These are phyloP conservation scores for Oryza nivara DNA, from an alignment of 176 grass and related monocot species.

Conservation along the genomic window DNA sequence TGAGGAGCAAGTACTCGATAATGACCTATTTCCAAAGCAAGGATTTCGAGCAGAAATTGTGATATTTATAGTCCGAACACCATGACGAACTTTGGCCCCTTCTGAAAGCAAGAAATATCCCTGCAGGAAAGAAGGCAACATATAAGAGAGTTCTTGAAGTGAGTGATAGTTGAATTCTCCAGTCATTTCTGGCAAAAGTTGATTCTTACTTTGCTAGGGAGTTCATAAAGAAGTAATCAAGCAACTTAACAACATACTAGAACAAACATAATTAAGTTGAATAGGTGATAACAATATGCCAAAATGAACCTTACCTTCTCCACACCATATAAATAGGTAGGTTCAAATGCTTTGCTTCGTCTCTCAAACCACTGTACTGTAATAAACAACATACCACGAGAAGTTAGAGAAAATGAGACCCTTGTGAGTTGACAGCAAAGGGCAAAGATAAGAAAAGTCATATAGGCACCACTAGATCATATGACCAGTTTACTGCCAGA, in stretches of 20 bases:
- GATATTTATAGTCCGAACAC: slow-evolving; percentile 75
- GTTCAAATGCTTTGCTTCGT: slow-evolving; percentile 94
- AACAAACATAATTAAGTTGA: neutral
- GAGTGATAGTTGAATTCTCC: slow-evolving; percentile 6
- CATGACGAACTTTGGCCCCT: slow-evolving; percentile 81
- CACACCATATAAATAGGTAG: slow-evolving; percentile 88
- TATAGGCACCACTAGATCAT: slow-evolving; percentile 20
- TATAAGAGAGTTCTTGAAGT: slow-evolving; percentile 23
- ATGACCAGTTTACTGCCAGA: slow-evolving; percentile 17
- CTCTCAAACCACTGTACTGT: slow-evolving; percentile 95
- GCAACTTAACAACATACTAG: neutral
- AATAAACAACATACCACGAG: slow-evolving; percentile 48
- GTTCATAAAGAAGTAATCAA: slow-evolving; percentile 18
- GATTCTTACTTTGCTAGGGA: slow-evolving; percentile 15
- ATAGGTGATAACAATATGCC: slow-evolving; percentile 34
- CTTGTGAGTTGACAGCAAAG: slow-evolving; percentile 26
- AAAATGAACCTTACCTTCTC: slow-evolving; percentile 74
- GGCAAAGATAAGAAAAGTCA: slow-evolving; percentile 9
- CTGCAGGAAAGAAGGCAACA: slow-evolving; percentile 52
- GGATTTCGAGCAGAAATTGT: slow-evolving; percentile 89
- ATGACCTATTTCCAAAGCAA: slow-evolving; percentile 95
- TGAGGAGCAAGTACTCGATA: slow-evolving; percentile 6
- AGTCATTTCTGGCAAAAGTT: slow-evolving; percentile 26
- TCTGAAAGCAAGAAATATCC: slow-evolving; percentile 99
- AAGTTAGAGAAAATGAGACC: slow-evolving; percentile 48